Evolutionary conservation across 208 protist genomes (phyloP).

Genomic region (Crithidia acanthocephali): DNA sequence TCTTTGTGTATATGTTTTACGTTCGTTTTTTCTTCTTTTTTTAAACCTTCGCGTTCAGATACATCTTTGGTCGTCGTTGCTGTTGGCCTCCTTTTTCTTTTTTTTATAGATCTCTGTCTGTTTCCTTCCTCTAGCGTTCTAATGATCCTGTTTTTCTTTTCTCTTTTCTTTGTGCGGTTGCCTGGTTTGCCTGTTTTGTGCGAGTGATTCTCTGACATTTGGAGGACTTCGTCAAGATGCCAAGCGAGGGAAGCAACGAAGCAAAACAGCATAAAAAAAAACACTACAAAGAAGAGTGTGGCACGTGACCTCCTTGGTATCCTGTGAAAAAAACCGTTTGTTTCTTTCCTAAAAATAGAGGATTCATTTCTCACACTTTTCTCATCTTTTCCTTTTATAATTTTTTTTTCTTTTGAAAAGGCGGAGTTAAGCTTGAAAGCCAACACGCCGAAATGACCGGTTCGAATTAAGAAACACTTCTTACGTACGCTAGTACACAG

Average conservation of each 20-base stretch:
- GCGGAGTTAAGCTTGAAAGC: neutral
- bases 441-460: neutral
- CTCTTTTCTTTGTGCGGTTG: conserved; percentile 5
- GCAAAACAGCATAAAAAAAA: conserved; percentile 2
- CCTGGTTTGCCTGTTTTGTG: neutral
- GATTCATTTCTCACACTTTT: neutral
- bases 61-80: conserved; percentile 4
- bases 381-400: neutral
- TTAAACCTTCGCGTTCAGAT: neutral
- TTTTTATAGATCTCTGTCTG: neutral
- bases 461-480: neutral
- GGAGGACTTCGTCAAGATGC: conserved; percentile 6
- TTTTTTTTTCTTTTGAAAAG: neutral
- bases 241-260: neutral
- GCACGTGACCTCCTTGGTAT: neutral
- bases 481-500: neutral
- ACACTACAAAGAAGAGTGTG: neutral
- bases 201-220: conserved; percentile 13
- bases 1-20: no score
- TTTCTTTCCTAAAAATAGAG: neutral
- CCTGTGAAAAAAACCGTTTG: neutral
- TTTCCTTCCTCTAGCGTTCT: neutral
- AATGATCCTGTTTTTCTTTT: neutral
- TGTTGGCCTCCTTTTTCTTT: conserved; percentile 6
- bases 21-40: neutral